A percentile compares a stretch with the other conserved stretches of the same genome.
phyloP scores from a whole-genome alignment of 495 filamentous ascomycete genomes.

The Hypomontagnella submonticulosa region DNA sequence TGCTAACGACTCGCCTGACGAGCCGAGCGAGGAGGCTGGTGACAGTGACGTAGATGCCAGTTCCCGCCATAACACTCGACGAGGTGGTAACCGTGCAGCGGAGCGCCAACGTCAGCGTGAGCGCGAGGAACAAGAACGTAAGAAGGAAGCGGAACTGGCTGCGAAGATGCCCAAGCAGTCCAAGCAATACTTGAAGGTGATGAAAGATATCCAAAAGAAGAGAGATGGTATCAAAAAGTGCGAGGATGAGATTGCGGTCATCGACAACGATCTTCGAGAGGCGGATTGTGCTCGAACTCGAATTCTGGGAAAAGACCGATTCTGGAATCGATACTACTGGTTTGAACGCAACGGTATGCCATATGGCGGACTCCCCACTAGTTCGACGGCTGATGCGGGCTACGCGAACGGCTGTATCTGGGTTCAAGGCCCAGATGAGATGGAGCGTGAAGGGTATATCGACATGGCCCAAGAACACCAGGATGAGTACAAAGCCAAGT shows the following conservation, averaged over 20 bases:
- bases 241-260: constrained; percentile 82
- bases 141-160: constrained; percentile 80
- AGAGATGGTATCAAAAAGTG: constrained; percentile 79
- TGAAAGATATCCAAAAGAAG: constrained; percentile 88
- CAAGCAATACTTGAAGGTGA: constrained; percentile 82
- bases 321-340: constrained; percentile 99
- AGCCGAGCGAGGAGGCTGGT: constrained; percentile 69
- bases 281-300: constrained; percentile 91
- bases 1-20: constrained; percentile 66
- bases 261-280: constrained; percentile 93
- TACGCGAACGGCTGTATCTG: constrained; percentile 96
- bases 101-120: constrained; percentile 86
- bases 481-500: constrained; percentile 69
- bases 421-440: constrained; percentile 93
- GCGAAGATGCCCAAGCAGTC: constrained; percentile 87
- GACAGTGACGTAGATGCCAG: constrained; percentile 73
- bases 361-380: constrained; percentile 84
- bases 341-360: constrained; percentile 99
- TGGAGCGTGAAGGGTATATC: constrained; percentile 85
- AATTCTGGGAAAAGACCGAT: constrained; percentile 89
- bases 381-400: constrained; percentile 84
- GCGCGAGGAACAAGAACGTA: constrained; percentile 83
- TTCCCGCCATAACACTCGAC: constrained; percentile 76
- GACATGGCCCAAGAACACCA: constrained; percentile 74
- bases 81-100: constrained; percentile 78